Percentiles rank a stretch among this genome's conserved stretches.
These are phyloP conservation scores for Lasiosphaeria hispida DNA, from an alignment of 495 filamentous ascomycete genomes.

Conservation along the genomic window DNA sequence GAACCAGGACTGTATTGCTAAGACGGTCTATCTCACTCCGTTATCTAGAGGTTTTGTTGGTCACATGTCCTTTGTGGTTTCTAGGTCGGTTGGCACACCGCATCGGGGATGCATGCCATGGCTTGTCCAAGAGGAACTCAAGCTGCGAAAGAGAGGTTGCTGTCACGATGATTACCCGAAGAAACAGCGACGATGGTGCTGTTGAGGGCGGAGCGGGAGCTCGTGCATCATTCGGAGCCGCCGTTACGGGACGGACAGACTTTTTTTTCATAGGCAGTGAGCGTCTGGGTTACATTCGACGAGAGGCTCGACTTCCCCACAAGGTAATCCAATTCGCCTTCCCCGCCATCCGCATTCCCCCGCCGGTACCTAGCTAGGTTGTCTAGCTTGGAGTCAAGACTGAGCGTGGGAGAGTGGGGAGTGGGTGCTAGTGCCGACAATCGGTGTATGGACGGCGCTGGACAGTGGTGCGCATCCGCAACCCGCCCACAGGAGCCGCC, in stretches of 20 bases:
- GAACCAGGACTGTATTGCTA: neutral
- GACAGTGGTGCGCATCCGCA: too few relatives aligned
- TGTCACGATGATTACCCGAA: neutral
- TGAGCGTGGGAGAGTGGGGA: too few relatives aligned
- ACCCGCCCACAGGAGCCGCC: too few relatives aligned
- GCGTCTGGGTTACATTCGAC: too few relatives aligned
- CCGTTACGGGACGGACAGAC: neutral
- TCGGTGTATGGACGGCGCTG: too few relatives aligned
- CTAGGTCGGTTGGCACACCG: neutral
- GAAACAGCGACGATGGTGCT: neutral
- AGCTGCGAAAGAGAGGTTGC: neutral
- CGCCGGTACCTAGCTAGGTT: too few relatives aligned
- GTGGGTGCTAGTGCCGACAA: too few relatives aligned
- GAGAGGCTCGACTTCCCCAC: too few relatives aligned
- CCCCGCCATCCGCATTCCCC: too few relatives aligned
- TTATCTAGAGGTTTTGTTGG: neutral
- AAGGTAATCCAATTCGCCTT: too few relatives aligned
- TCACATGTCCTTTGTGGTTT: neutral
- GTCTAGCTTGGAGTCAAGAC: too few relatives aligned
- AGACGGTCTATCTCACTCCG: too few relatives aligned
- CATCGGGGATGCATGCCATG: slow-evolving; percentile 1
- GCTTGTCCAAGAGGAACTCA: neutral
- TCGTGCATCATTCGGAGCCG: neutral
- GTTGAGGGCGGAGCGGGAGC: neutral
- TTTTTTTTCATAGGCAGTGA: neutral